Percentiles rank a stretch among this genome's conserved stretches.
Conservation (phyloP, 192 early-diverging fungal species). For the Backusella circina region DNA sequence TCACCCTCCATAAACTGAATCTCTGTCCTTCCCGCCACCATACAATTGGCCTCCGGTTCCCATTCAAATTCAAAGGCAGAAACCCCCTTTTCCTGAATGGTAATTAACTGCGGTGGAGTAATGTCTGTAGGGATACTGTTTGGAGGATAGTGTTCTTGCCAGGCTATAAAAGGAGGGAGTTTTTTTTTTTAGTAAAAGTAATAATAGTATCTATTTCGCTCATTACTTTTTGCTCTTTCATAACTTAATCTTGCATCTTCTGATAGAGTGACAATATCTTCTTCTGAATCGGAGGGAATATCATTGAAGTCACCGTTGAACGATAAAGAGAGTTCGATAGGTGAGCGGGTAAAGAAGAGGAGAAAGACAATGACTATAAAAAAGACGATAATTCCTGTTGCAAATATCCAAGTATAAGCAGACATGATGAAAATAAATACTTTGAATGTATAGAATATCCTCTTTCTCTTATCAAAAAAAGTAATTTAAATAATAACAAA, state of each 20-base stretch:
- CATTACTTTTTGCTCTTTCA: conserved; percentile 39
- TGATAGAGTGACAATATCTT: conserved; percentile 30
- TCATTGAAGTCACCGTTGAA: conserved; percentile 31
- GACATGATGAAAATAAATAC: neutral
- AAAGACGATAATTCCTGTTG: conserved; percentile 31
- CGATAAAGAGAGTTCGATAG: conserved; percentile 18
- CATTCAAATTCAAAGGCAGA: conserved; percentile 82
- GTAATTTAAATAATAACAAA: neutral
- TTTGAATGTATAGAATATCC: no score
- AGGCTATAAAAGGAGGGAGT: conserved; percentile 38
- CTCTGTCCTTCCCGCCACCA: conserved; percentile 69
- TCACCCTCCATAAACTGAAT: conserved; percentile 70
- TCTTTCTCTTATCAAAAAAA: no score
- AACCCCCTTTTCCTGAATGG: conserved; percentile 80
- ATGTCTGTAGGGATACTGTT: conserved; percentile 74
- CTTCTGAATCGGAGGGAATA: conserved; percentile 32
- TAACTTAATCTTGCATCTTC: conserved; percentile 45
- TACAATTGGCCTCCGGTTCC: conserved; percentile 54
- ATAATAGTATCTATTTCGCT: neutral
- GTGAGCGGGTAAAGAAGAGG: conserved; percentile 33
- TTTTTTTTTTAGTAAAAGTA: neutral
- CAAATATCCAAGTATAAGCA: conserved; percentile 35
- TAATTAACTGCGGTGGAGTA: conserved; percentile 67
- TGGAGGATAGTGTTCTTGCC: conserved; percentile 68
- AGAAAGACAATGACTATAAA: conserved; percentile 28